Base-by-base conservation (phyloP, 495 filamentous ascomycete genomes). In the Collariella sp. region DNA sequence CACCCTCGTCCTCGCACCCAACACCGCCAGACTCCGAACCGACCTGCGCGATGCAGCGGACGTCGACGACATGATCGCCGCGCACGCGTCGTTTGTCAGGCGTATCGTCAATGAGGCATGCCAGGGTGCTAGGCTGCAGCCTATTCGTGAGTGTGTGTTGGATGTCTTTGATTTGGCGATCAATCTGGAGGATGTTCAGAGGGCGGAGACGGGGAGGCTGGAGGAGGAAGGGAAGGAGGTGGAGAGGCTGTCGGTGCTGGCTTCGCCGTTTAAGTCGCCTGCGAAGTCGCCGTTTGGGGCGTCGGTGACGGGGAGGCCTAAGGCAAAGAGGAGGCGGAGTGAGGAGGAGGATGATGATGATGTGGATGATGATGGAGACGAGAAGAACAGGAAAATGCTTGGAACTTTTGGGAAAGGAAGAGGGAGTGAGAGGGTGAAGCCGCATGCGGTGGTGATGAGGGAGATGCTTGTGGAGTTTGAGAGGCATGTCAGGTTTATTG, bases 51-150 rank as follows among this genome's bases (percentile, higher is more conserved):
- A 67, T 20, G 80, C 89, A 0, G 76, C 79, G 26, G 90, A 95
- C 60, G 80, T 96, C 4, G 88, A 95, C 61, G 78, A 77, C 6
- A 95, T 96, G 87, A 79, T 89, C 15, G 65, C 69, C 16, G 79
- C 83, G 0, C 90, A 96, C 64, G 65, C 76, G 9, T 58, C 62
- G 1, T 94, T 84, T 59, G 72, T 87, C 40, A 71, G 72, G 31
- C 73, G 75, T 9, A 63, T 90, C 7, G 70, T 83, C 59, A 78
- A 80, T 40, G 81, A 87, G 57, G 79, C 83, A 44, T 76, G 91
- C 9, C 76, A 95, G 0, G 79, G 83, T 0, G 56, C 73, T 5
- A 81, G 82, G 56, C 70, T 89, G 13, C 64, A 73, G 15, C 81
- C 83, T 0, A 83, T 90, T 40, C 77, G 82, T 50, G 73, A 86